Evolutionary conservation across 2,329 filamentous ascomycete species (phyloP), one percentile per base, ranked within the genome.

Genomic region (Cercospora sp.): DNA sequence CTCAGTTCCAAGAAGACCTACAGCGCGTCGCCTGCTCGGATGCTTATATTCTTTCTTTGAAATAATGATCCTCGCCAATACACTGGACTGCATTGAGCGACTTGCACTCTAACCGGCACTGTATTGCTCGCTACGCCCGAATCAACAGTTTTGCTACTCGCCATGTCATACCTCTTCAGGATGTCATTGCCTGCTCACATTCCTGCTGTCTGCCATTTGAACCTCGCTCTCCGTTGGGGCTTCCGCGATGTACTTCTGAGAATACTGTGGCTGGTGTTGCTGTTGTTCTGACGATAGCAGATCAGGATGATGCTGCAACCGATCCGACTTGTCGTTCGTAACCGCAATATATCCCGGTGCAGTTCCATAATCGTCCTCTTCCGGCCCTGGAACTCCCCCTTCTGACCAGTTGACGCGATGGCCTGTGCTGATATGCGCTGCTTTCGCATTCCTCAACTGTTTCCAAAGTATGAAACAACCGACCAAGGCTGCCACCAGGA

Each of bases 361-460:
- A 32, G 7, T 55, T 3, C 40, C 55, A 37, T 37, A 59, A 34
- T 37, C 30, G 12, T 59, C 9, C 28, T 59, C 32, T 21, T 59
- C 55, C 10, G 16, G 30, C n/a, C 32, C 13, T 8, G n/a, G 5
- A 37, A 13, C 66, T 13, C 43, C 24, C 13, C 60, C 30, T n/a
- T 32, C 30, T n/a, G 55, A 59, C 30, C 55, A 59, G 9, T 59
- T 9, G 13, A 3, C 18, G 28, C 28, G 4, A 63, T 13, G 28
- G 40, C 6, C n/a, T 49, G 49, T 24, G 63, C 53, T 16, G 6
- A 18, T n/a, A 3, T 32, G 37, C 82, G 84, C 55, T 60, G 49
- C 58, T 40, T 59, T 68, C 34, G 61, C 60, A 12, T 66, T 63
- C 40, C 32, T 61, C 34, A 68, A 28, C 26, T 70, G 66, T 5